These are phyloP conservation scores for Ogataea salicorniae DNA, from an alignment of 805 yeast genomes.

Conservation along the genomic window DNA sequence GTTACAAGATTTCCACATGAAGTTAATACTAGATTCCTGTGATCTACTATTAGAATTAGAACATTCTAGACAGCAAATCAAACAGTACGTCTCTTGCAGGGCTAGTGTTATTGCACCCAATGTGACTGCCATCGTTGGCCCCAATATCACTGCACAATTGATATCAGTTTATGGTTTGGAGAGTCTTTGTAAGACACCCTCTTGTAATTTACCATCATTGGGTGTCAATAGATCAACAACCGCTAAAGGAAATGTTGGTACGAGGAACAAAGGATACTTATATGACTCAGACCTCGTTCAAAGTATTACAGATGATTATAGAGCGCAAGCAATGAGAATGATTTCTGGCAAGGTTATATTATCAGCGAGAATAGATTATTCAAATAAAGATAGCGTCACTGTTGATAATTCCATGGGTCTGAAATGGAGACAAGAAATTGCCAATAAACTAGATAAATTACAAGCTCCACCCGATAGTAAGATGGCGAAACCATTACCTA, in stretches of 20 bases:
- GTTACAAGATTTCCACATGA: constrained; percentile 28
- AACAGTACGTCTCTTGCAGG: constrained; percentile 50
- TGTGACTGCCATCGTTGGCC: constrained; percentile 63
- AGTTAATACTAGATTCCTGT: constrained; percentile 40
- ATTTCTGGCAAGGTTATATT: constrained; percentile 73
- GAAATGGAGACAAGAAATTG: constrained; percentile 56
- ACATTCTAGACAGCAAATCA: constrained; percentile 38
- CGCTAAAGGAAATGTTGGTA: constrained; percentile 40
- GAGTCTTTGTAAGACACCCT: constrained; percentile 63
- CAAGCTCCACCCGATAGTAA: constrained; percentile 70
- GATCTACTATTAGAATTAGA: constrained; percentile 42
- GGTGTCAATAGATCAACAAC: constrained; percentile 49
- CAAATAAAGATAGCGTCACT: constrained; percentile 32
- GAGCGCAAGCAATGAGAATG: constrained; percentile 70
- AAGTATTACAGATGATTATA: constrained; percentile 49
- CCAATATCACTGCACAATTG: constrained; percentile 67
- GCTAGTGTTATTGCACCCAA: constrained; percentile 73
- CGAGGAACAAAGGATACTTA: constrained; percentile 64
- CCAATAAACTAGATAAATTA: constrained; percentile 60
- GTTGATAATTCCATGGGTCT: constrained; percentile 42
- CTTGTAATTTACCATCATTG: constrained; percentile 78
- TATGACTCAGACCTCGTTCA: constrained; percentile 57
- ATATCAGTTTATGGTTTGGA: constrained; percentile 67
- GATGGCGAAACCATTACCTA: constrained; percentile 64
- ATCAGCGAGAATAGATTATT: constrained; percentile 73